phyloP scores from a whole-genome alignment of 1,284 basidiomycete genomes.

The Polyporus tsugae region DNA sequence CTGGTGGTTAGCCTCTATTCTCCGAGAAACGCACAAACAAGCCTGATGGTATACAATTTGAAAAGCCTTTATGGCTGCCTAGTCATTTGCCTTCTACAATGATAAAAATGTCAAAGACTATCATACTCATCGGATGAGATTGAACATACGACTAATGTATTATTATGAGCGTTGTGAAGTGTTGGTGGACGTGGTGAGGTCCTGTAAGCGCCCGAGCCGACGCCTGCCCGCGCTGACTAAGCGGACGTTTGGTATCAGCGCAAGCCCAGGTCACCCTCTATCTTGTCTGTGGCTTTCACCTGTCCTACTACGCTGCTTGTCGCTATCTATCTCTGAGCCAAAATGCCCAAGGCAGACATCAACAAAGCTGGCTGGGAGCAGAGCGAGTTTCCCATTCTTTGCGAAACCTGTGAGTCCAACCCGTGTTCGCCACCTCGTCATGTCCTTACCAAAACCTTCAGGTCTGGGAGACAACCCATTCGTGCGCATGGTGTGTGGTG shows the following conservation, averaged over 20 bases:
- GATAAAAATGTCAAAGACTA: neutral
- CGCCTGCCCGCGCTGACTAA: constrained; percentile 4
- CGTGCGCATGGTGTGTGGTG: constrained; percentile 80
- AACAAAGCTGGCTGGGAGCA: constrained; percentile 94
- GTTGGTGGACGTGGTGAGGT: too few species aligned
- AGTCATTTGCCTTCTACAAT: too few species aligned
- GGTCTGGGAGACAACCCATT: constrained; percentile 91
- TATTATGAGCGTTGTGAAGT: neutral
- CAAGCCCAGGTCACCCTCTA: neutral
- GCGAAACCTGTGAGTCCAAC: constrained; percentile 83
- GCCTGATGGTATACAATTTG: neutral
- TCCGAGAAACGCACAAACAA: neutral
- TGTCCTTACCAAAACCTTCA: constrained; percentile 42
- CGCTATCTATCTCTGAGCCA: neutral
- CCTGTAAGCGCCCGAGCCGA: neutral
- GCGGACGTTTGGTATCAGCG: constrained; percentile 10
- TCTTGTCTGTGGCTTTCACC: constrained; percentile 2
- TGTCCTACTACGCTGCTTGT: neutral
- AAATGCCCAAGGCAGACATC: constrained; percentile 77
- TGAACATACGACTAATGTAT: neutral
- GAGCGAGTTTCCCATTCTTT: constrained; percentile 90
- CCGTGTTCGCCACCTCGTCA: constrained; percentile 8
- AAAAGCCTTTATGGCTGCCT: too few species aligned
- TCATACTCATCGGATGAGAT: neutral
- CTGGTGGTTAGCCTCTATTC: neutral